Percentiles rank a stretch among this genome's conserved stretches.
Evolutionary conservation across 78 protist genomes (phyloP).

Genomic region (Goniomonas avonlea): DNA sequence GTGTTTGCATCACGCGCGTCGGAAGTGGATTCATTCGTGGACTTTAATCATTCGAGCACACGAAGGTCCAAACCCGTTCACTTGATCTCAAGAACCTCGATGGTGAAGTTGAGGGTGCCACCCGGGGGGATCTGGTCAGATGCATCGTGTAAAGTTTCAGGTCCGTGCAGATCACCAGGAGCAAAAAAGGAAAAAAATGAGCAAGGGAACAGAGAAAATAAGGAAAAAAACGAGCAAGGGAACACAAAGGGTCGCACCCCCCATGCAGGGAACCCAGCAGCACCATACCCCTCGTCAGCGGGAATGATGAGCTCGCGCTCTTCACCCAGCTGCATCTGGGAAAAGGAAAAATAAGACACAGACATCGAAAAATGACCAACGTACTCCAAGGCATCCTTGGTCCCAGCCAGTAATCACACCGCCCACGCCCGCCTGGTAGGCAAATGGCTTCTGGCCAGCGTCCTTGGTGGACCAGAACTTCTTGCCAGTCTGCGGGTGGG

Average conservation of each 20-base stretch:
- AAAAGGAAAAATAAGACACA: too few species aligned
- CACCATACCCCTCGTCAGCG: conserved; percentile 7
- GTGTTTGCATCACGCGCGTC: too few species aligned
- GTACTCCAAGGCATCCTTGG: conserved; percentile 6
- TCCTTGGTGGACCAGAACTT: conserved; percentile 1
- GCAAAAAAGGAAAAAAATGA: too few species aligned
- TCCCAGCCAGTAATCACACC: conserved; percentile 10
- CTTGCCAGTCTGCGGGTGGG: background rate
- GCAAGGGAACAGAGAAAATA: too few species aligned
- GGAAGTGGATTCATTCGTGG: too few species aligned
- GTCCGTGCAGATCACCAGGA: too few species aligned
- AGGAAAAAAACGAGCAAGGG: too few species aligned
- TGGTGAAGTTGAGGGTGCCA: background rate
- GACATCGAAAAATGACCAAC: too few species aligned
- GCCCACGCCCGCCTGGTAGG: conserved; percentile 15
- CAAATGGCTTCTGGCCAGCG: background rate
- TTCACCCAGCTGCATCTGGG: background rate
- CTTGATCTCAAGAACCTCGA: conserved; percentile 13
- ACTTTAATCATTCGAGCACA: too few species aligned
- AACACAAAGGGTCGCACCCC: too few species aligned
- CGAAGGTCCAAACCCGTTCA: too few species aligned
- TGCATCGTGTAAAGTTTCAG: background rate
- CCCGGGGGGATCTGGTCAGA: background rate
- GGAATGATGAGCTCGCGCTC: conserved; percentile 8
- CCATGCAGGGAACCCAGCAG: background rate